Conservation (phyloP, 495 filamentous ascomycete species). For the Talaromyces ruber region DNA sequence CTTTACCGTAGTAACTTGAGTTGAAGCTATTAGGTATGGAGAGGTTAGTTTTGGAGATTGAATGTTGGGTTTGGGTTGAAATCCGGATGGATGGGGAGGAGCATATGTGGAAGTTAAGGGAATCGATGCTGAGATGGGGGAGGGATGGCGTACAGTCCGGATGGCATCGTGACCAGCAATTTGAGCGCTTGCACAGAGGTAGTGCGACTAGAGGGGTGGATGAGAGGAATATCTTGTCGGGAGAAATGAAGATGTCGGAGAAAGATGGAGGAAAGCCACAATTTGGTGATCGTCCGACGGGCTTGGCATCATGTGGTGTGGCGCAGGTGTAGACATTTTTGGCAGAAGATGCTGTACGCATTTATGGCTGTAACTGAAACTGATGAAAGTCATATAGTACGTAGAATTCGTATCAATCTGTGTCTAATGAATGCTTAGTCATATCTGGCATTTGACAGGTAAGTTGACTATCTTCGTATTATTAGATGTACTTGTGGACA, state of each 20-base stretch:
- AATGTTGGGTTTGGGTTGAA: not conserved
- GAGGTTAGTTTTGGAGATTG: not conserved
- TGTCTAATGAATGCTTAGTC: too few species aligned
- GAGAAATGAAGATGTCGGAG: not conserved
- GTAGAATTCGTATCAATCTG: too few species aligned
- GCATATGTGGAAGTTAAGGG: not conserved
- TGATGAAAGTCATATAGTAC: too few species aligned
- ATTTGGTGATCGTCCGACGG: not conserved
- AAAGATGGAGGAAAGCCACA: not conserved
- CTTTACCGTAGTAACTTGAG: constrained; percentile 84
- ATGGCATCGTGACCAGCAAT: constrained; percentile 19
- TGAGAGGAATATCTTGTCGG: not conserved
- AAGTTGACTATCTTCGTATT: too few species aligned
- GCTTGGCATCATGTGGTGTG: constrained; percentile 7
- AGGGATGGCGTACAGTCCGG: constrained; percentile 32
- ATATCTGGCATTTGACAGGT: too few species aligned
- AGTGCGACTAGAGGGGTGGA: not conserved
- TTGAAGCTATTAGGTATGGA: constrained; percentile 44
- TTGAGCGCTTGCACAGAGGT: not conserved
- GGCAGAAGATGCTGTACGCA: not conserved
- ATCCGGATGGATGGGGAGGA: not conserved
- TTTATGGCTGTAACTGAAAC: not conserved
- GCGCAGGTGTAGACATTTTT: not conserved
- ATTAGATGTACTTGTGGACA: too few species aligned
- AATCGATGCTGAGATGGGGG: not conserved